Conservation (phyloP, 495 filamentous ascomycete genomes). For the Neohortaea acidophila region DNA sequence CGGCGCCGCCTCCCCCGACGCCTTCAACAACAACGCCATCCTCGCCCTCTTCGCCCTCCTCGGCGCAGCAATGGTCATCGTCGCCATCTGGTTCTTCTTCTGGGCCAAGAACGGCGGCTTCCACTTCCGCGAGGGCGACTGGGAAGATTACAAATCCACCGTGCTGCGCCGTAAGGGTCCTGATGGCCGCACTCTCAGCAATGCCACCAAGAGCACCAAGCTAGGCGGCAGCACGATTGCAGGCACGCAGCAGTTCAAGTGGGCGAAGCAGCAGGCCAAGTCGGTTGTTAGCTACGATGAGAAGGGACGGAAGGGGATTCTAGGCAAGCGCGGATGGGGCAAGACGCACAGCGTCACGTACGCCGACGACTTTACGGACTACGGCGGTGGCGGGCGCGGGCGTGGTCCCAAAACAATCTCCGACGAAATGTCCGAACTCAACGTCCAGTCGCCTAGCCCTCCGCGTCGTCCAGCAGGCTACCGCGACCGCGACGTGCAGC, state of each 20-base stretch:
- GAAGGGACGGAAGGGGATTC: slow-evolving; percentile 20
- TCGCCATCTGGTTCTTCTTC: slow-evolving; percentile 92
- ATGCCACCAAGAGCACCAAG: slow-evolving; percentile 65
- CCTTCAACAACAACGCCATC: slow-evolving; percentile 71
- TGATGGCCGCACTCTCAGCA: slow-evolving; percentile 65
- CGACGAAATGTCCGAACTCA: slow-evolving; percentile 15
- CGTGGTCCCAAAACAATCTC: slow-evolving; percentile 12
- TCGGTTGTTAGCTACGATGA: slow-evolving; percentile 14
- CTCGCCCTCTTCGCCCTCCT: slow-evolving; percentile 76
- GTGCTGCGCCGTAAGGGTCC: slow-evolving; percentile 85
- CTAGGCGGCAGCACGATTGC: slow-evolving; percentile 60
- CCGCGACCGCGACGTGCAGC: slow-evolving; percentile 55
- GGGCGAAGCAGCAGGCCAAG: slow-evolving; percentile 8
- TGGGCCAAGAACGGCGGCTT: slow-evolving; percentile 95
- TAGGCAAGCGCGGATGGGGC: slow-evolving; percentile 13
- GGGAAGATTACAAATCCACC: slow-evolving; percentile 96
- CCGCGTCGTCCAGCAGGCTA: slow-evolving; percentile 16
- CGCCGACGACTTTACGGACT: slow-evolving; percentile 14
- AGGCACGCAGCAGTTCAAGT: slow-evolving; percentile 14
- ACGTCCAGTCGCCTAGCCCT: background rate
- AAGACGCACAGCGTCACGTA: slow-evolving; percentile 16
- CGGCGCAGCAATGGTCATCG: slow-evolving; percentile 60
- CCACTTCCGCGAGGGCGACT: slow-evolving; percentile 66
- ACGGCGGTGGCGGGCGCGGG: background rate
- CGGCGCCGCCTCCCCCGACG: slow-evolving; percentile 27